Evolutionary conservation across 176 grass and related monocot species (phyloP).

Genomic region (Hsuehochloa calcarea): DNA sequence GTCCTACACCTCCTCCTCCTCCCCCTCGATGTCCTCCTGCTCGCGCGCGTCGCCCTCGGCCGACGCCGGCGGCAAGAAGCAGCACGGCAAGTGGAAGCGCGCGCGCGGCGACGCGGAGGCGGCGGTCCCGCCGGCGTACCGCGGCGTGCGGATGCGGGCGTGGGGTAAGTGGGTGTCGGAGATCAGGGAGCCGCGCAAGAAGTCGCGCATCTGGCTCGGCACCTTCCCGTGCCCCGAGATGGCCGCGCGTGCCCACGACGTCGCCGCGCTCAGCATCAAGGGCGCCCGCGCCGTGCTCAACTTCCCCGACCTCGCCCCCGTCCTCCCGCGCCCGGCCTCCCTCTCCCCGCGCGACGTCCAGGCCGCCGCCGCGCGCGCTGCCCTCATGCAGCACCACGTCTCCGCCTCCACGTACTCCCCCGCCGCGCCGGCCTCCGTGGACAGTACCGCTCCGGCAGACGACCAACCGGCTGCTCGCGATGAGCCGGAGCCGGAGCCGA

Average conservation of each 20-base stretch:
- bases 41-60: neutral
- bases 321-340: constrained; percentile 54
- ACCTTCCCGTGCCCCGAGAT: constrained; percentile 84
- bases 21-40: constrained; percentile 33
- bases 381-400: constrained; percentile 40
- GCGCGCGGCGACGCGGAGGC: neutral
- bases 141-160: constrained; percentile 75
- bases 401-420: neutral
- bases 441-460: neutral
- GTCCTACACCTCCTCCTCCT: neutral
- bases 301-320: constrained; percentile 69
- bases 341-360: constrained; percentile 76
- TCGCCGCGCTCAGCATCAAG: constrained; percentile 80
- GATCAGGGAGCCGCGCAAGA: constrained; percentile 97
- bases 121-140: constrained; percentile 32
- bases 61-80: neutral
- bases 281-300: constrained; percentile 73
- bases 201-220: constrained; percentile 96
- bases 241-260: constrained; percentile 92
- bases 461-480: neutral
- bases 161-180: constrained; percentile 99
- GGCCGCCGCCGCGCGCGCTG: constrained; percentile 72
- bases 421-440: neutral
- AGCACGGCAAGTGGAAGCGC: constrained; percentile 20
- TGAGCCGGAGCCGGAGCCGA: neutral